Evolutionary conservation across 768 basidiomycete species (phyloP).

Genomic region (Tylopilus rubrobrunneus): DNA sequence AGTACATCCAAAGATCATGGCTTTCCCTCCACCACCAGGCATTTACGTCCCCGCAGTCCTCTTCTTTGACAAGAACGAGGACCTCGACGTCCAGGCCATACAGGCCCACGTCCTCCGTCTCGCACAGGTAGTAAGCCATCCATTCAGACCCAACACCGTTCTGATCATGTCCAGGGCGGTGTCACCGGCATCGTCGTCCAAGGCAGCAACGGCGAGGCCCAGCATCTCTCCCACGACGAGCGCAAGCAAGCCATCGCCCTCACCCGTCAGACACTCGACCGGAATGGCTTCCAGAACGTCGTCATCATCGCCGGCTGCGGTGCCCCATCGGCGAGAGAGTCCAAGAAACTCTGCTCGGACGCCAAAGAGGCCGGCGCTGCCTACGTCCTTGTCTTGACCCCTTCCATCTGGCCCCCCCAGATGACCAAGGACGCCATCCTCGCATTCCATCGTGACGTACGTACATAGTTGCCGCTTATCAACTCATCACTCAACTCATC

Average conservation of each 20-base stretch:
- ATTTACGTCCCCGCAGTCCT: slow-evolving; percentile 78
- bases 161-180: slow-evolving; percentile 47
- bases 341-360: slow-evolving; percentile 62
- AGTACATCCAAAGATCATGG: neutral
- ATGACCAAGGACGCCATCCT: slow-evolving; percentile 64
- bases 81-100: slow-evolving; percentile 65
- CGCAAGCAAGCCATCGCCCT: slow-evolving; percentile 53
- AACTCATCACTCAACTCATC: neutral
- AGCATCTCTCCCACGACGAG: slow-evolving; percentile 71
- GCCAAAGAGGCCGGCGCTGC: slow-evolving; percentile 81
- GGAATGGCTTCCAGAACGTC: slow-evolving; percentile 62
- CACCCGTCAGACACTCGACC: slow-evolving; percentile 53
- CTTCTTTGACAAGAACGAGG: slow-evolving; percentile 65
- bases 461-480: slow-evolving; percentile 3
- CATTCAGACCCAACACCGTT: neutral
- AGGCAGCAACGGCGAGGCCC: slow-evolving; percentile 74
- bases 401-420: slow-evolving; percentile 62
- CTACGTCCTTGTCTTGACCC: slow-evolving; percentile 72
- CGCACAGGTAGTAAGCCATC: slow-evolving; percentile 47
- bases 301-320: slow-evolving; percentile 83
- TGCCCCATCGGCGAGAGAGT: slow-evolving; percentile 74
- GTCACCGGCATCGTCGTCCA: slow-evolving; percentile 71
- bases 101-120: slow-evolving; percentile 69
- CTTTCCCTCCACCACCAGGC: neutral
- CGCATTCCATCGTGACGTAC: slow-evolving; percentile 61